phyloP scores from a whole-genome alignment of 495 filamentous ascomycete genomes.

The Alectoria sarmentosa region DNA sequence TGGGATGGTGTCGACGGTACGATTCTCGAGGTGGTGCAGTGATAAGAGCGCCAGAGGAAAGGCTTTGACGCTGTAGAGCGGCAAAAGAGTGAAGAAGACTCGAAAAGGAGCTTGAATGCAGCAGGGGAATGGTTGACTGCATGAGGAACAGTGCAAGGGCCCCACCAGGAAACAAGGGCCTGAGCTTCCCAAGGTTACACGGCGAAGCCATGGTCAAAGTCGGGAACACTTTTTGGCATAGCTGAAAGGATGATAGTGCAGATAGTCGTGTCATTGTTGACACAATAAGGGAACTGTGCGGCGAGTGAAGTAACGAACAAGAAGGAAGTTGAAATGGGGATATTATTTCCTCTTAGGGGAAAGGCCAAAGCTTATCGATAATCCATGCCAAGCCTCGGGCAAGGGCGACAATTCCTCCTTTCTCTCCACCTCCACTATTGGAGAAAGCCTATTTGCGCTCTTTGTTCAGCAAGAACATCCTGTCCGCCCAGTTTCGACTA shows the following conservation, averaged over 20 bases:
- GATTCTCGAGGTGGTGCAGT: background rate
- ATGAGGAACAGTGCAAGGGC: conserved; percentile 2
- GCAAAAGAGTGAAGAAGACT: background rate
- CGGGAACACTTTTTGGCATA: background rate
- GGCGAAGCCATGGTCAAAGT: background rate
- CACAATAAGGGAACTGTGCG: background rate
- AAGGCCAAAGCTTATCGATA: conserved; percentile 10
- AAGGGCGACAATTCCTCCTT: no score
- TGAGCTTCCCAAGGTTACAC: no score
- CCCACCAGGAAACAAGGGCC: background rate
- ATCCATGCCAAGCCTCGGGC: conserved; percentile 4
- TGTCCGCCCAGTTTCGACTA: background rate
- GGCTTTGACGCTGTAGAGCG: background rate
- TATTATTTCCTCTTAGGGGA: conserved; percentile 3
- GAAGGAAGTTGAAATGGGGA: background rate
- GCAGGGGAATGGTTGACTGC: conserved; percentile 9
- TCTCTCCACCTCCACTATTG: background rate
- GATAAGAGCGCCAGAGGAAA: background rate
- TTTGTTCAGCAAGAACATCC: conserved; percentile 1
- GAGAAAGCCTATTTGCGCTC: background rate
- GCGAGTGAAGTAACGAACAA: background rate
- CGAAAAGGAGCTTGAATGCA: background rate
- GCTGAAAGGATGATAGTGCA: background rate
- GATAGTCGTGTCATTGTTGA: conserved; percentile 1
- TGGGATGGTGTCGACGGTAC: background rate